Conservation (phyloP, 192 early-diverging fungal species). For the Backusella tuberculispora region DNA sequence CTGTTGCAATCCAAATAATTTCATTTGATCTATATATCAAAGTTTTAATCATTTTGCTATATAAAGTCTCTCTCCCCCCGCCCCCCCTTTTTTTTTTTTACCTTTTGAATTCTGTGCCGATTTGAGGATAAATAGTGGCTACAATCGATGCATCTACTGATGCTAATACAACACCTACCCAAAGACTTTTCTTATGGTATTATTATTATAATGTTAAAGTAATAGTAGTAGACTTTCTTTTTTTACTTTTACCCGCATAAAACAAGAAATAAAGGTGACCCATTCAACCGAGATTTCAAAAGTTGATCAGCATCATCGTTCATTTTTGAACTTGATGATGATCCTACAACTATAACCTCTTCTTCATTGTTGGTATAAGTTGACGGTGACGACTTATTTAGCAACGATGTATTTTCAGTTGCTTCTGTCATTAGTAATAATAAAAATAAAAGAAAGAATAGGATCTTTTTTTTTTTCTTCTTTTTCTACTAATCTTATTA, state of each 20-base stretch:
- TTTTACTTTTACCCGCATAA: slow-evolving; percentile 20
- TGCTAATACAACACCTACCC: slow-evolving; percentile 32
- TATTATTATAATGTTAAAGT: too few species aligned
- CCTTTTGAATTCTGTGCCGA: slow-evolving; percentile 46
- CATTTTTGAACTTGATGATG: background rate
- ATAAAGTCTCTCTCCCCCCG: too few species aligned
- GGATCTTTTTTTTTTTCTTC: too few species aligned
- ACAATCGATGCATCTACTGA: slow-evolving; percentile 45
- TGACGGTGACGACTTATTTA: background rate
- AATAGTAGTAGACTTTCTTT: background rate
- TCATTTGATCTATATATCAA: background rate
- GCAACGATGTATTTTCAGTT: background rate
- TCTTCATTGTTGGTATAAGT: background rate
- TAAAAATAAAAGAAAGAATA: background rate
- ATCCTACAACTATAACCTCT: background rate
- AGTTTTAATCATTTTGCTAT: too few species aligned
- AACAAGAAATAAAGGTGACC: slow-evolving; percentile 19
- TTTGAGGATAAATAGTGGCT: slow-evolving; percentile 39
- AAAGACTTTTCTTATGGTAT: too few species aligned
- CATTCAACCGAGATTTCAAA: slow-evolving; percentile 20
- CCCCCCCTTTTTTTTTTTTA: slow-evolving; percentile 9
- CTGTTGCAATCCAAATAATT: slow-evolving; percentile 76
- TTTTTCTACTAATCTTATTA: too few species aligned
- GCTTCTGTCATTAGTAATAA: background rate
- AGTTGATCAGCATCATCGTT: slow-evolving; percentile 15